Percentiles rank a stretch among this genome's conserved stretches.
Evolutionary conservation across 495 filamentous ascomycete species (phyloP).

Genomic region (Penicillium paradoxum): DNA sequence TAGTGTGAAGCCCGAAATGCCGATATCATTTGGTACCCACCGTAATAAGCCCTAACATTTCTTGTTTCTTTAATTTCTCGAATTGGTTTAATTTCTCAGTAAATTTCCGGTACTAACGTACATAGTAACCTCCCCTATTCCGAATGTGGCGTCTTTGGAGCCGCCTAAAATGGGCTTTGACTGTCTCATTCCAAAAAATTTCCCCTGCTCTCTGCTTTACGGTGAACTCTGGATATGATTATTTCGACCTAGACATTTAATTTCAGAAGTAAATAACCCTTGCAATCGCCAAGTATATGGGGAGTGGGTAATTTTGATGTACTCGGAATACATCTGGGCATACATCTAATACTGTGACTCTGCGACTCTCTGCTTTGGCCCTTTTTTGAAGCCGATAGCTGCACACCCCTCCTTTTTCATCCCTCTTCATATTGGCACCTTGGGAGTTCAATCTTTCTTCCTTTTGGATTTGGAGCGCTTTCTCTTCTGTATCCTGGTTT

Average conservation of each 20-base stretch:
- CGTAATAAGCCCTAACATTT: not conserved
- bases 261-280: too few relatives aligned
- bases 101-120: not conserved
- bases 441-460: not conserved
- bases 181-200: not conserved
- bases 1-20: not conserved
- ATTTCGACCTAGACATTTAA: too few relatives aligned
- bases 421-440: slow-evolving; percentile 6
- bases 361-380: slow-evolving; percentile 5
- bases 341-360: not conserved
- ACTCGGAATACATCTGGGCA: slow-evolving; percentile 9
- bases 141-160: slow-evolving; percentile 10
- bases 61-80: not conserved
- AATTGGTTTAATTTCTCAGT: too few relatives aligned
- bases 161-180: not conserved
- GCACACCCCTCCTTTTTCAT: slow-evolving; percentile 9
- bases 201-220: not conserved
- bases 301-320: slow-evolving; percentile 14
- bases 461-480: slow-evolving; percentile 3
- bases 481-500: not conserved
- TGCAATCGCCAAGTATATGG: too few relatives aligned
- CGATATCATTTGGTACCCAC: slow-evolving; percentile 4
- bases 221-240: too few relatives aligned
- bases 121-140: not conserved
- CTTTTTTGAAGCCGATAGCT: slow-evolving; percentile 19